These are phyloP conservation scores for Suhomyces sp. DNA, from an alignment of 805 yeast species.

Conservation along the genomic window DNA sequence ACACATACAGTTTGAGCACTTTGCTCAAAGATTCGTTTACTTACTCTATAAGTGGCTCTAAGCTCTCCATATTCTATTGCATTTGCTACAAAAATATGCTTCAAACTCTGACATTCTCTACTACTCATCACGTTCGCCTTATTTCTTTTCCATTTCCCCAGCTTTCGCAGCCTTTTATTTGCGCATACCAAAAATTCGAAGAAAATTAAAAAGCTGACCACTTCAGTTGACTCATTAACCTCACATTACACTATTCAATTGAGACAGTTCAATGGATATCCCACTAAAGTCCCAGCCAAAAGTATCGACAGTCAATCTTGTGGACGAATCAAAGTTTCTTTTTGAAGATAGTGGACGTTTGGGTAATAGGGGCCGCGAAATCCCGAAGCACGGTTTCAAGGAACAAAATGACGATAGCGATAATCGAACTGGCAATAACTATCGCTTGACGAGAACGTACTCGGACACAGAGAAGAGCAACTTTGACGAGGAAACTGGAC, in stretches of 20 bases:
- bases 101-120: background rate
- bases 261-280: slow-evolving; percentile 30
- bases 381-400: background rate
- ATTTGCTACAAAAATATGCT: background rate
- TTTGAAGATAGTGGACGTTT: slow-evolving; percentile 1
- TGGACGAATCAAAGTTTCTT: slow-evolving; percentile 17
- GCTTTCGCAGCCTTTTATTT: background rate
- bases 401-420: background rate
- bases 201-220: background rate
- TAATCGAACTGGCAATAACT: background rate
- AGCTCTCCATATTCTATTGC: background rate
- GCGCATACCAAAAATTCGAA: background rate
- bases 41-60: background rate
- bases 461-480: slow-evolving; percentile 66
- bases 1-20: background rate
- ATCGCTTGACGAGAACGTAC: slow-evolving; percentile 47
- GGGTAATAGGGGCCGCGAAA: background rate
- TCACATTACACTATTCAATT: background rate
- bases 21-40: background rate
- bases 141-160: background rate
- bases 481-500: slow-evolving; percentile 55
- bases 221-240: background rate
- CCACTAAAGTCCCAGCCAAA: slow-evolving; percentile 40
- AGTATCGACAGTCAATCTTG: slow-evolving; percentile 33
- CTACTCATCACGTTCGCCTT: background rate